Evolutionary conservation across 176 grass and related monocot genomes (phyloP), one percentile per base, ranked within the genome.

Genomic region (Dendrocalamus sinicus): DNA sequence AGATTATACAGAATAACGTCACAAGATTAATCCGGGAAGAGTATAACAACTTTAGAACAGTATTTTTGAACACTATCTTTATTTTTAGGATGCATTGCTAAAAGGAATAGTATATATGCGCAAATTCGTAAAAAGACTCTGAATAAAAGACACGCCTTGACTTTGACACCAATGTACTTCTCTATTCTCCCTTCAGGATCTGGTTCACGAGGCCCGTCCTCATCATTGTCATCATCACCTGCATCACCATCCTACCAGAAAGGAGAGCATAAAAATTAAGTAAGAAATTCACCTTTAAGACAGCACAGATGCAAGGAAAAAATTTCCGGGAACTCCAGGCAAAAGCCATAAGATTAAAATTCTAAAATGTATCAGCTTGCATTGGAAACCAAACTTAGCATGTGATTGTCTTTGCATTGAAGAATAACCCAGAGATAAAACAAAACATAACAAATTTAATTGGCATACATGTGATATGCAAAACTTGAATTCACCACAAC

Each of bases 151-250:
- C 81, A 76, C 92, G 48, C 96, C 96, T 99, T 99, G 65, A 99
- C 96, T 96, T 96, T 99, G 72, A 99, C 96, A 70, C 96, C 96
- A 43, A 92, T 84, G 73, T 96, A 99, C 76, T 99, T 99, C 73
- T 99, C 93, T 67, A 94, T 90, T 82, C 96, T 95, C 59, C 93
- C 91, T 90, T 99, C 93, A 81, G 91, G 96, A 88, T 95, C 92
- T 72, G 90, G 78, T 70, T 95, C 90, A 54, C 54, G 92, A 78
- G 91, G 81, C 44, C 75, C 93, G 28, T 99, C 96, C 23, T 99
- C 96, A 80, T 94, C 96, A 81, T 84, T 79, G 85, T 97, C 89
- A 78, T 99, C 96, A 76, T 95, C 96, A 35, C 40, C 93, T 71
- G 71, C 90, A 82, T 96, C 92, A 75, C 90, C 96, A 88, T 99